Base-by-base conservation (phyloP, 2,329 filamentous ascomycete species). In the Botrytis deweyae region DNA sequence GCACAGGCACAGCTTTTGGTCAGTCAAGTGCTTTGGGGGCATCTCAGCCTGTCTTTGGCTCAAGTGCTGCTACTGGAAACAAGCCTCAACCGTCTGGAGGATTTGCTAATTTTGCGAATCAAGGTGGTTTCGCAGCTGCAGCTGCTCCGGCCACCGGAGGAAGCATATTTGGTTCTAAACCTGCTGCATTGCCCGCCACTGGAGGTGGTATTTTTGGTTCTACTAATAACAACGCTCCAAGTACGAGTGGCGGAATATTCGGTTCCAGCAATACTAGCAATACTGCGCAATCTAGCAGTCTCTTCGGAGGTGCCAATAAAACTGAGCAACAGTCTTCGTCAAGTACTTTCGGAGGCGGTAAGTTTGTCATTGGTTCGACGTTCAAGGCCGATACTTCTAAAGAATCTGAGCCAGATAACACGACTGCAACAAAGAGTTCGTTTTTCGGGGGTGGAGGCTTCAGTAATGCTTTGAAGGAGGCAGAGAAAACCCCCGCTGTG, bases 401-500 rank as follows among this genome's bases (percentile, higher is more conserved):
- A 74, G 87, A 92, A 38, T 88, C 91, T 73, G 82, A 86, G 52
- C 85, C 87, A 14, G 88, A 87, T 75, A 83, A 87, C 25, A 80
- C 82, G 36, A 80, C 81, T 36, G 81, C 81, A n/a, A 77, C 81
- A 33, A 81, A 82, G n/a, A 84, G 84, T 20, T 85, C 85, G 8
- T 85, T 92, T 76, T 92, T 93, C 79, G 70, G 64, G 12, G 88
- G 88, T n/a, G 84, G 83, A 70, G 86, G 84, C 16, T 92, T 93
- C 80, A 85, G 87, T 10, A 86, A 87, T 73, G 87, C 88, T 22
- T 83, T 93, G 42, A 85, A 84, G 18, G 87, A 87, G 63, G 78
- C 83, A 36, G 84, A 85, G 74, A 79, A 83, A 46, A 75, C 80
- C 36, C 78, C 78, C 25, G 33, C 74, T 16, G 73, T 74, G 33